A percentile compares a stretch with the other conserved stretches of the same genome.
phyloP scores from a whole-genome alignment of 805 yeast species.

The Lipomyces starkeyi region DNA sequence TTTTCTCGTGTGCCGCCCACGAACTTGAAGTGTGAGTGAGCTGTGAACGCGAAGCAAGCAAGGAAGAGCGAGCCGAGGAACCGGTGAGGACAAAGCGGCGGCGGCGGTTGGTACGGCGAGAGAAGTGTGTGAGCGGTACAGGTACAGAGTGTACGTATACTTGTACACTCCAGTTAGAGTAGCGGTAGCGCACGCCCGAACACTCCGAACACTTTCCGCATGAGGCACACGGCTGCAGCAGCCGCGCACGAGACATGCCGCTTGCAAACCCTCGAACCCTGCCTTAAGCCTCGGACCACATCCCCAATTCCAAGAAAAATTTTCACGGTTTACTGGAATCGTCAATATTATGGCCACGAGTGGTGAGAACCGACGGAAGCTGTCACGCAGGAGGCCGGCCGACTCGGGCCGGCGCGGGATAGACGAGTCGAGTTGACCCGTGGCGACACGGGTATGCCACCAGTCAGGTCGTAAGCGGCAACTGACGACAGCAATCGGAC shows the following conservation, averaged over 20 bases:
- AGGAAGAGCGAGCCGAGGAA: no score
- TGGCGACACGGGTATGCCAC: no score
- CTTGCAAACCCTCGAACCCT: background rate
- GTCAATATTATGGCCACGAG: background rate
- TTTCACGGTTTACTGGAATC: background rate
- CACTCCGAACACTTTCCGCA: background rate
- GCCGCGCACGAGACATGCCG: no score
- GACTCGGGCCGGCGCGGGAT: no score
- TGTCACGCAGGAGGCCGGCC: no score
- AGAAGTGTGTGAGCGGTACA: background rate
- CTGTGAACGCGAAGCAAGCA: background rate
- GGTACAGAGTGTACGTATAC: background rate
- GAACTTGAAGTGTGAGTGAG: background rate
- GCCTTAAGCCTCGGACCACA: background rate
- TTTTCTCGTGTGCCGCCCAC: background rate
- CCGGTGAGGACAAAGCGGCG: conserved; percentile 4
- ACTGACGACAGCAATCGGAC: no score
- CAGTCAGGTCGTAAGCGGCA: no score
- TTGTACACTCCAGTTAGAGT: no score
- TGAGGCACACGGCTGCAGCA: background rate
- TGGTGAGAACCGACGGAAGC: no score
- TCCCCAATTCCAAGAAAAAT: background rate
- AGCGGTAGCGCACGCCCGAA: background rate
- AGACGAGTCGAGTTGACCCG: no score
- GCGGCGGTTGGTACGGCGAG: background rate